These are phyloP conservation scores for Boletus sp. DNA, from an alignment of 768 basidiomycete genomes.

Conservation along the genomic window DNA sequence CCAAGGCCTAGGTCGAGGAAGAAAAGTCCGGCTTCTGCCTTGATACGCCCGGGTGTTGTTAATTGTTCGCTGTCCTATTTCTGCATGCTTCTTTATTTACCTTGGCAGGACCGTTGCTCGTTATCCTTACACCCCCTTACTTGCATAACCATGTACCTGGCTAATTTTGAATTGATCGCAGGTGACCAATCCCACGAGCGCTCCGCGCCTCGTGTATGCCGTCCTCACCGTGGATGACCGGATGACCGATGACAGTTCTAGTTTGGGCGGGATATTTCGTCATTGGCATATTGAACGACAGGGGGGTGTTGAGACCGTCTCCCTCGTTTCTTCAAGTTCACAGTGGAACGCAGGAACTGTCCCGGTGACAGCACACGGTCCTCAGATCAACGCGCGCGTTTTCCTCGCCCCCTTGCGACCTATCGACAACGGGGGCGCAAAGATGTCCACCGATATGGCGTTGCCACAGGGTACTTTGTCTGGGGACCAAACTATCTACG, in stretches of 20 bases:
- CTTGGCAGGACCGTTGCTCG: background rate
- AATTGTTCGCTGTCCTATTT: background rate
- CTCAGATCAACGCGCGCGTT: background rate
- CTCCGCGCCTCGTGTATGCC: too few relatives aligned
- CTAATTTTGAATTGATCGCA: slow-evolving; percentile 4
- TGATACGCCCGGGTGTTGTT: background rate
- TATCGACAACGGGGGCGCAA: background rate
- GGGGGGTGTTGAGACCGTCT: background rate
- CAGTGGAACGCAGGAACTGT: background rate
- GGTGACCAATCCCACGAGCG: background rate
- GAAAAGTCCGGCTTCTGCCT: background rate
- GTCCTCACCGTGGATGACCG: background rate
- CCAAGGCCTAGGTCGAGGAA: slow-evolving; percentile 3
- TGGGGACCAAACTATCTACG: background rate
- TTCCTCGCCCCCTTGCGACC: background rate
- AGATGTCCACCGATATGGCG: background rate
- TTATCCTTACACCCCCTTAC: background rate
- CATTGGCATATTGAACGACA: background rate
- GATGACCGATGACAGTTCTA: background rate
- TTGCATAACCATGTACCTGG: slow-evolving; percentile 1
- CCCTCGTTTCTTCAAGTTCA: background rate
- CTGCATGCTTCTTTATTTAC: background rate
- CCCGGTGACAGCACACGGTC: background rate
- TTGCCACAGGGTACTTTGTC: background rate
- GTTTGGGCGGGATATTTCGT: background rate